Percentiles rank a stretch among this genome's conserved stretches.
Conservation (phyloP, 331 rosid species). For the Pyracantha coccinea region DNA sequence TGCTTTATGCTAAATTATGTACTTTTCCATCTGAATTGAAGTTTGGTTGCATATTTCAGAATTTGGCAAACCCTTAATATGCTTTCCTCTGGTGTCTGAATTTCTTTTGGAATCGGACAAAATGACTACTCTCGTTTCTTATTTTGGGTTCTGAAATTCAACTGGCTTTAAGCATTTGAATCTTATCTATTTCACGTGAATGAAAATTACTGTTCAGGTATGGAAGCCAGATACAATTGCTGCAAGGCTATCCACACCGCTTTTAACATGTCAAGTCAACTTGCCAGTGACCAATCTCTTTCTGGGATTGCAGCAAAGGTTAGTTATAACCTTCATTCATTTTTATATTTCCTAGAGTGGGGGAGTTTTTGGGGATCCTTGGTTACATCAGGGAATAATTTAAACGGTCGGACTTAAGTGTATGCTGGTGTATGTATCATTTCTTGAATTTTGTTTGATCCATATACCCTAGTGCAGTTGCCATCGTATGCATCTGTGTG, state of each 20-base stretch:
- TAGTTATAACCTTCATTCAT: constrained; percentile 2
- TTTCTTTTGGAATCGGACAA: not conserved
- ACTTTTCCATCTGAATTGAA: not conserved
- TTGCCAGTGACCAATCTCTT: constrained; percentile 44
- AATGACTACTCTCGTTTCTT: not conserved
- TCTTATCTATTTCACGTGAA: not conserved
- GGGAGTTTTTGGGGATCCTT: not conserved
- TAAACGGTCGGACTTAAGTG: not conserved
- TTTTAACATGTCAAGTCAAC: constrained; percentile 41
- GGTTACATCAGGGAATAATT: not conserved
- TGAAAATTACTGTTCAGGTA: constrained; percentile 39
- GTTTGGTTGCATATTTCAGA: not conserved
- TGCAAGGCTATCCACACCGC: constrained; percentile 62
- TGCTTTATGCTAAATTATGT: not conserved
- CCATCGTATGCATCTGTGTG: not conserved
- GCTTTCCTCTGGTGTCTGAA: not conserved
- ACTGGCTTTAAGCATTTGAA: not conserved
- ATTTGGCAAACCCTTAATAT: not conserved
- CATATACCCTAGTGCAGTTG: not conserved
- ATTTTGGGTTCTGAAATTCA: not conserved
- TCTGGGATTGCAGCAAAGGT: constrained; percentile 62
- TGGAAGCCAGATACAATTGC: constrained; percentile 82
- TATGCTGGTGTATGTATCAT: not conserved
- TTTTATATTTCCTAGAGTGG: not conserved
- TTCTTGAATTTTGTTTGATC: not conserved